Conservation (phyloP, 352 stramenopile species). For the Phytophthora podocarpi region DNA sequence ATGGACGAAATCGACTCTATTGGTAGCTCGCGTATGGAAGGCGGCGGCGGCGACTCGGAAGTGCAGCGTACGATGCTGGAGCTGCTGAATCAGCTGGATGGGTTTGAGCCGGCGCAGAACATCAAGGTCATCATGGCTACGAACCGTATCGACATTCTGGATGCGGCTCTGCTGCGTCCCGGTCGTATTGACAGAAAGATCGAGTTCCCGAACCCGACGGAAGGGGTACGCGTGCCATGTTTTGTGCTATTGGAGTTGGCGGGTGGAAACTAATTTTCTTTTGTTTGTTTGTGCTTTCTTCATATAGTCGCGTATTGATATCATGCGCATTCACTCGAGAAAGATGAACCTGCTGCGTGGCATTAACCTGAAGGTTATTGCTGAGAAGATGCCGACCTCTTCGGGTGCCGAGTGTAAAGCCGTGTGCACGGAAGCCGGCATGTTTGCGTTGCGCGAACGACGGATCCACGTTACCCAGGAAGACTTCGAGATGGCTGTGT, state of each 20-base stretch:
- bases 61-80: slow-evolving; percentile 99
- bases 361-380: slow-evolving; percentile 98
- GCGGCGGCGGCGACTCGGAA: slow-evolving; percentile 96
- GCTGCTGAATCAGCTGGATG: slow-evolving; percentile 98
- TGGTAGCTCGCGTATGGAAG: slow-evolving; percentile 92
- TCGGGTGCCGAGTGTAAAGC: slow-evolving; percentile 99
- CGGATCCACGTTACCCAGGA: slow-evolving; percentile 99
- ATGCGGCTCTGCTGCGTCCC: slow-evolving; percentile 96
- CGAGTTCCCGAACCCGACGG: slow-evolving; percentile 99
- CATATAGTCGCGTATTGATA: slow-evolving; percentile 91
- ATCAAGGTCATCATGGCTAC: slow-evolving; percentile 99
- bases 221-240: slow-evolving; percentile 70
- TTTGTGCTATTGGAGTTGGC: background rate
- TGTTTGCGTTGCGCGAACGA: slow-evolving; percentile 99
- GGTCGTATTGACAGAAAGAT: slow-evolving; percentile 99
- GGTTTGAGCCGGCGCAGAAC: slow-evolving; percentile 96
- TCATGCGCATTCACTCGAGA: slow-evolving; percentile 98
- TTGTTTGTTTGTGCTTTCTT: slow-evolving; percentile 3
- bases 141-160: slow-evolving; percentile 99
- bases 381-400: slow-evolving; percentile 98
- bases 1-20: slow-evolving; percentile 99
- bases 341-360: slow-evolving; percentile 99
- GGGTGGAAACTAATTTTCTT: slow-evolving; percentile 15
- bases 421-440: slow-evolving; percentile 99
- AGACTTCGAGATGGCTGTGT: slow-evolving; percentile 99